phyloP scores from a whole-genome alignment of 208 protist species.

The Leptomonas pyrrhocoris region DNA sequence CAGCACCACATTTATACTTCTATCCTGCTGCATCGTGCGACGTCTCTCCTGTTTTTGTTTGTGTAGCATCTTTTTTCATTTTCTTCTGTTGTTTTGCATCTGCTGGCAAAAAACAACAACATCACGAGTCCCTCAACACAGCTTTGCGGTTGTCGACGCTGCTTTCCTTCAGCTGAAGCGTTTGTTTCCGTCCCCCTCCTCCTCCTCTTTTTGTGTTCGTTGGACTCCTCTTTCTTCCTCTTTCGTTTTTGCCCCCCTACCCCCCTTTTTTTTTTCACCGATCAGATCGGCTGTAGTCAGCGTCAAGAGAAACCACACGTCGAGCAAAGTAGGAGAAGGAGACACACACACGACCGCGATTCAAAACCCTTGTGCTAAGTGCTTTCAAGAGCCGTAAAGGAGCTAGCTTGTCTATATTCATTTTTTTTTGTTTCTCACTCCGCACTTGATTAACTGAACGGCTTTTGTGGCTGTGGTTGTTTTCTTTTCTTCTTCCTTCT shows the following conservation, averaged over 20 bases:
- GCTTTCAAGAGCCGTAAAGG: neutral
- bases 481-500: conserved; percentile 7
- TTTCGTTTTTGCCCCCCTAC: neutral
- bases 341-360: neutral
- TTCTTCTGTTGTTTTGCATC: neutral
- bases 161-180: neutral
- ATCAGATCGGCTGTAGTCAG: neutral
- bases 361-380: neutral
- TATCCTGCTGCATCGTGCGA: too few species aligned
- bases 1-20: too few species aligned
- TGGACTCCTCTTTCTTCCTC: neutral
- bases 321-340: conserved; percentile 1
- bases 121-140: neutral
- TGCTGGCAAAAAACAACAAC: neutral
- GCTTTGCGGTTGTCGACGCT: neutral
- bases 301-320: neutral
- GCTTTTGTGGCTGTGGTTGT: neutral
- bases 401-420: neutral
- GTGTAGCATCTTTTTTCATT: neutral
- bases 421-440: conserved; percentile 2
- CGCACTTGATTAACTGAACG: neutral
- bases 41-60: too few species aligned
- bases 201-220: neutral
- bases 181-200: neutral
- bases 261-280: neutral